phyloP scores from a whole-genome alignment of 257 asterid species.

The Ilex asprella region DNA sequence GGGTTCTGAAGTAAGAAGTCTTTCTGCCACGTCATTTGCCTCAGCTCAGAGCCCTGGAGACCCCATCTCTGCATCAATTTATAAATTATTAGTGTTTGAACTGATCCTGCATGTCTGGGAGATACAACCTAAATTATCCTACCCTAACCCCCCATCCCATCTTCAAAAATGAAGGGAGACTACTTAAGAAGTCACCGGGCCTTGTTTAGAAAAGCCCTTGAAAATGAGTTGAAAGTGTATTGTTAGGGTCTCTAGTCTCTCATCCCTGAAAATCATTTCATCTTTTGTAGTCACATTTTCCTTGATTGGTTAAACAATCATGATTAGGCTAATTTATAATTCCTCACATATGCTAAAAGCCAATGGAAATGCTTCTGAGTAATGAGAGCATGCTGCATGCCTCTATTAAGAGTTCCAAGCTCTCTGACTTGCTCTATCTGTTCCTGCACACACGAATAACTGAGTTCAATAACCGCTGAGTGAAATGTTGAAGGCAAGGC shows the following conservation, averaged over 20 bases:
- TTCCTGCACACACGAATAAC: conserved; percentile 43
- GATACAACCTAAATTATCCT: not conserved
- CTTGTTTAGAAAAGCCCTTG: no score
- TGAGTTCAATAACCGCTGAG: not conserved
- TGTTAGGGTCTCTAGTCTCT: no score
- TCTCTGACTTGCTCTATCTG: conserved; percentile 90
- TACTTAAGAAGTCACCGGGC: not conserved
- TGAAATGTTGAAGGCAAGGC: not conserved
- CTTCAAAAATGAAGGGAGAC: not conserved
- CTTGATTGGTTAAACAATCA: not conserved
- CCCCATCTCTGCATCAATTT: conserved; percentile 66
- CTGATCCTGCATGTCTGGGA: not conserved
- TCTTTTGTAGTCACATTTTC: not conserved
- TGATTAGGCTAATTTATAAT: not conserved
- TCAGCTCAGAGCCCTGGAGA: conserved; percentile 52
- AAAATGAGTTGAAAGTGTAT: no score
- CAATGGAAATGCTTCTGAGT: not conserved
- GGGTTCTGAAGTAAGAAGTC: conserved; percentile 79
- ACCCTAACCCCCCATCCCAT: not conserved
- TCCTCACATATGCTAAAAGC: not conserved
- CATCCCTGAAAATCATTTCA: no score
- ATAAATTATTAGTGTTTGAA: not conserved
- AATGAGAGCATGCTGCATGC: conserved; percentile 22
- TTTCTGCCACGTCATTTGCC: conserved; percentile 89
- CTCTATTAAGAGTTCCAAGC: conserved; percentile 94